A percentile compares a stretch with the other conserved stretches of the same genome.
Conservation (phyloP, 768 basidiomycete genomes). For the Favolaschia claudopus region DNA sequence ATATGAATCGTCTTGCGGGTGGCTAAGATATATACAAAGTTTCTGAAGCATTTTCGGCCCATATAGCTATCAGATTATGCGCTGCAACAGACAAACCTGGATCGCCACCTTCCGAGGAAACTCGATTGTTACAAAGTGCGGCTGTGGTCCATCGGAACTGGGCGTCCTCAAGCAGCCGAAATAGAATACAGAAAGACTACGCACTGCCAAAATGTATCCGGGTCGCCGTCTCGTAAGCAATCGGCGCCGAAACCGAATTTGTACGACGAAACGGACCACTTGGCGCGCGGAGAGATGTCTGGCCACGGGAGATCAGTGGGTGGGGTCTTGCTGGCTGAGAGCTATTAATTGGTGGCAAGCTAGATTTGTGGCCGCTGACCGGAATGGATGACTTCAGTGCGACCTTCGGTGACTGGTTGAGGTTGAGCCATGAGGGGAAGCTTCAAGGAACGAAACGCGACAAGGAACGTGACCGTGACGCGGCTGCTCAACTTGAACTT, state of each 20-base stretch:
- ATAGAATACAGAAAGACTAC: conserved; percentile 37
- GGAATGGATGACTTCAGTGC: conserved; percentile 47
- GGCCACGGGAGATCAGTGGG: conserved; percentile 75
- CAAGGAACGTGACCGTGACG: conserved; percentile 28
- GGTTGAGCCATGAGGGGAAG: conserved; percentile 11
- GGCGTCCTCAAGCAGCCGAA: conserved; percentile 9
- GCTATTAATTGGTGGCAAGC: conserved; percentile 18
- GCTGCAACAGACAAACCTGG: conserved; percentile 59
- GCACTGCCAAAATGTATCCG: conserved; percentile 98
- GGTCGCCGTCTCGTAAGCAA: conserved; percentile 86
- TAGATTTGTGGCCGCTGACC: conserved; percentile 32
- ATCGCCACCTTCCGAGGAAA: conserved; percentile 91
- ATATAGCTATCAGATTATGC: not conserved
- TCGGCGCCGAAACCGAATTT: conserved; percentile 98
- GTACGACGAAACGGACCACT: conserved; percentile 96
- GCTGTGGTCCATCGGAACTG: conserved; percentile 95
- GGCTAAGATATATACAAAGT: conserved; percentile 85
- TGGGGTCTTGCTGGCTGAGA: conserved; percentile 46
- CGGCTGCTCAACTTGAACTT: not conserved
- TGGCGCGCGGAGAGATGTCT: conserved; percentile 86
- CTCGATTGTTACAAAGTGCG: conserved; percentile 93
- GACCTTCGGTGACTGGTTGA: conserved; percentile 27
- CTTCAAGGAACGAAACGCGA: not conserved
- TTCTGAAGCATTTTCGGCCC: conserved; percentile 57
- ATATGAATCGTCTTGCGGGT: conserved; percentile 91